Percentiles rank a stretch among this genome's conserved stretches.
Evolutionary conservation across 2,329 filamentous ascomycete species (phyloP).

Genomic region (Colletotrichum neosansevieriae): DNA sequence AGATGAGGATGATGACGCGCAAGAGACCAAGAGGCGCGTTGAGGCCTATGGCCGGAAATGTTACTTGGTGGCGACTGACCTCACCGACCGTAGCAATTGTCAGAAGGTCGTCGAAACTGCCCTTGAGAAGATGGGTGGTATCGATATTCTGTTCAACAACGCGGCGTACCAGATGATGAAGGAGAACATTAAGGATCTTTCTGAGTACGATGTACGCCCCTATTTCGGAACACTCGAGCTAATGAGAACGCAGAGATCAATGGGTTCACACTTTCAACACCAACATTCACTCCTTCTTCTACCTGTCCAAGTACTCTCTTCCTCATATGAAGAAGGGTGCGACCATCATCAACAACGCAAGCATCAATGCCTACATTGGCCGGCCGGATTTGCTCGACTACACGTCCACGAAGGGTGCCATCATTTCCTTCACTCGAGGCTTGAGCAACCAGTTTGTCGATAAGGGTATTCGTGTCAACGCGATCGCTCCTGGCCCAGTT

Average conservation of each 20-base stretch:
- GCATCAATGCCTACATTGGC: slow-evolving; percentile 85
- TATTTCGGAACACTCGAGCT: background rate
- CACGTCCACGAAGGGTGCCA: slow-evolving; percentile 82
- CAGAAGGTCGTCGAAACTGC: slow-evolving; percentile 76
- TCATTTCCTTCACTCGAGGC: slow-evolving; percentile 82
- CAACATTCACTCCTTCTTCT: slow-evolving; percentile 88
- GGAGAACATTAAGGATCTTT: slow-evolving; percentile 76
- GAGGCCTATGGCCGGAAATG: slow-evolving; percentile 76
- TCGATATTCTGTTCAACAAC: slow-evolving; percentile 83
- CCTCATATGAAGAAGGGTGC: slow-evolving; percentile 80
- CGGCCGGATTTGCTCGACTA: slow-evolving; percentile 86
- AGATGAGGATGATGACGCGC: slow-evolving; percentile 80
- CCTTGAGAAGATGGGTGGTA: slow-evolving; percentile 71
- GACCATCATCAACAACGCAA: slow-evolving; percentile 88
- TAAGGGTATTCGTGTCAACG: slow-evolving; percentile 82
- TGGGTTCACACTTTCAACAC: slow-evolving; percentile 84
- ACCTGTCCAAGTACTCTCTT: slow-evolving; percentile 80
- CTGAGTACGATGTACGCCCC: slow-evolving; percentile 65
- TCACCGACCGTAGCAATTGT: slow-evolving; percentile 76
- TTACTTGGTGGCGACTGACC: slow-evolving; percentile 72
- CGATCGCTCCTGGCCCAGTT: slow-evolving; percentile 81
- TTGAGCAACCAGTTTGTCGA: slow-evolving; percentile 80
- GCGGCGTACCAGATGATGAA: slow-evolving; percentile 77
- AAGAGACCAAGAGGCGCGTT: slow-evolving; percentile 78
- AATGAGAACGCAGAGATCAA: slow-evolving; percentile 64